Conservation (phyloP, 495 filamentous ascomycete species). For the Penicillium arizonense region DNA sequence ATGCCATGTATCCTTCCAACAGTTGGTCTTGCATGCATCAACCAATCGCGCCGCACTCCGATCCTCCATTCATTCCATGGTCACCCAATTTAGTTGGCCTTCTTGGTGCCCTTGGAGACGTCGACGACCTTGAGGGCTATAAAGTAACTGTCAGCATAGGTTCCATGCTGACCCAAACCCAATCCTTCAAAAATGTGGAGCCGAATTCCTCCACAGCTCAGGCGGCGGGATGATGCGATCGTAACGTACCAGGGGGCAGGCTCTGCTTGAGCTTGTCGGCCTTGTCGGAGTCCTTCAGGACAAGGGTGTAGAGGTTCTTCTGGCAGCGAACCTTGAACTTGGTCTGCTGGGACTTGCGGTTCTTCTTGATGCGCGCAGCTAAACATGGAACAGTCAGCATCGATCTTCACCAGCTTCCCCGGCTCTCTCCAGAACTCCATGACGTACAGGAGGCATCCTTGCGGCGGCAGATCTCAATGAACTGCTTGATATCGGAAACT, state of each 20-base stretch:
- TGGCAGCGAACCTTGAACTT: constrained; percentile 99
- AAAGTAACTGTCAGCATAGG: constrained; percentile 24
- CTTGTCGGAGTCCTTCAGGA: constrained; percentile 97
- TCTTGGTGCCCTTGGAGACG: constrained; percentile 72
- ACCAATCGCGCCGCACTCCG: constrained; percentile 30
- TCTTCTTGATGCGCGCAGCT: constrained; percentile 99
- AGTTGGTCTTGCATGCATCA: constrained; percentile 33
- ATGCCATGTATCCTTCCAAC: constrained; percentile 28
- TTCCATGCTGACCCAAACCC: not conserved
- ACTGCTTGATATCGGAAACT: constrained; percentile 99
- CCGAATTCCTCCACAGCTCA: not conserved
- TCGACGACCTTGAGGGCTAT: constrained; percentile 74
- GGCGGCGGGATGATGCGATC: constrained; percentile 1
- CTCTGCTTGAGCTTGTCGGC: constrained; percentile 99
- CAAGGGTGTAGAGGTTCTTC: constrained; percentile 91
- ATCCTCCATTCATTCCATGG: constrained; percentile 31
- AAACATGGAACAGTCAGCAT: constrained; percentile 20
- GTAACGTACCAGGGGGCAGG: constrained; percentile 83
- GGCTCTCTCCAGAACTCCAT: constrained; percentile 1
- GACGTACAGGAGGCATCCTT: constrained; percentile 95
- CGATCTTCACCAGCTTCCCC: constrained; percentile 5
- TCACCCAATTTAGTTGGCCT: constrained; percentile 43
- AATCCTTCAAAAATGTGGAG: constrained; percentile 3
- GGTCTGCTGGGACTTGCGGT: constrained; percentile 78
- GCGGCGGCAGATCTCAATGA: constrained; percentile 99